Evolutionary conservation across 768 basidiomycete species (phyloP), one percentile per base, ranked within the genome.

Genomic region (Russula emetica): DNA sequence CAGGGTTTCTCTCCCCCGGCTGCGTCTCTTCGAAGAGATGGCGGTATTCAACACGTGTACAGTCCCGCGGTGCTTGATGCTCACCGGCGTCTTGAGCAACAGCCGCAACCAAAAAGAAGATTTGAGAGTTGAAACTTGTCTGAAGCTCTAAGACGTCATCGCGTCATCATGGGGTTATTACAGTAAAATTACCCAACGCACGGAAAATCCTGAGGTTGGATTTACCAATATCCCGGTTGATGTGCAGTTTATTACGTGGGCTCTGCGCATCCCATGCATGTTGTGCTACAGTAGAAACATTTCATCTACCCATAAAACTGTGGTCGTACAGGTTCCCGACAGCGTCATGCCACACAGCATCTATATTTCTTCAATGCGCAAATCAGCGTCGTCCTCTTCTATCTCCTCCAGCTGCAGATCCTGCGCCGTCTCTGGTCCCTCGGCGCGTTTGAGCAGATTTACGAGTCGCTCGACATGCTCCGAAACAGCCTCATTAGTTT

Each of bases 401-500:
- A 69, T 61, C 70, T 66, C 70, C 49, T 67, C 67, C 24, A 61
- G 61, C 20, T 71, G 76, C 55, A 74, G 76, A 44, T 80, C 78
- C n/a, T 69, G 70, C 5, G 72, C 67, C 10, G 79, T 79, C 10
- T 82, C 78, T 5, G 78, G 75, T 3, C 82, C 84, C 71, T 95
- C 93, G 0, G 87, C 83, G 1, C 92, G 82, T 69, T 94, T 85
- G 42, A 99, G 72, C n/a, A 98, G 76, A 66, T 83, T 87, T 4
- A 98, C 97, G 9, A 98, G 77, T 18, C 93, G 84, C 70, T 94
- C 92, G 45, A 97, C 89, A 50, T 89, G 87, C 72, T 93, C 92
- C 2, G 86, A 84, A 53, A 96, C 94, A 75, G 86, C 85, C 49
- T 93, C 92, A 22, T 87, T 87, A 7, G 76, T 80, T 75, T 98